Percentiles rank a stretch among this genome's conserved stretches.
Conservation (phyloP, 805 yeast genomes). For the Cyberlindnera japonica region DNA sequence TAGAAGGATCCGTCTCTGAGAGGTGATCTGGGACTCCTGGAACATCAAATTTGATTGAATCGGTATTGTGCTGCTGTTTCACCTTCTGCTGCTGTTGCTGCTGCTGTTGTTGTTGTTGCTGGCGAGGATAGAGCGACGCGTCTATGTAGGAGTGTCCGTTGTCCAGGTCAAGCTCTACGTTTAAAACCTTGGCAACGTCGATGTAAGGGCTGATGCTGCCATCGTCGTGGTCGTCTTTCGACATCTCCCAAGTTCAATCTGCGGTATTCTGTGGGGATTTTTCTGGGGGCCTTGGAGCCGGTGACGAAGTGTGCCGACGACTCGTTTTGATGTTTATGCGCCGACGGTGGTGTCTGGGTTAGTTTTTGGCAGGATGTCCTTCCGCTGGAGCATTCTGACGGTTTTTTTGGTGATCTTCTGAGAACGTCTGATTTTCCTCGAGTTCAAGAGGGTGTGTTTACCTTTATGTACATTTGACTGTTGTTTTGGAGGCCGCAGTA, state of each 20-base stretch:
- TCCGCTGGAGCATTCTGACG: not conserved
- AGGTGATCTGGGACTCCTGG: conserved; percentile 25
- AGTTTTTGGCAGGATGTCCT: not conserved
- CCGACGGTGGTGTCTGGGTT: not conserved
- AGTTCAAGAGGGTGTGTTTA: too few relatives aligned
- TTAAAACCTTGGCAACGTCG: conserved; percentile 9
- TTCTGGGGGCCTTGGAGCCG: not conserved
- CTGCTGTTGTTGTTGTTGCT: conserved; percentile 1
- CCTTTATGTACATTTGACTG: too few relatives aligned
- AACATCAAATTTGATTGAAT: conserved; percentile 11
- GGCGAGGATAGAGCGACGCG: conserved; percentile 1
- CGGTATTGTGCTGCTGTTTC: not conserved
- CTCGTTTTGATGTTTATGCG: not conserved
- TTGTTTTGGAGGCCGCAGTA: too few relatives aligned
- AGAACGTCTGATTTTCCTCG: not conserved
- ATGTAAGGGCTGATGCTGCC: conserved; percentile 3
- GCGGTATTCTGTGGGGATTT: not conserved
- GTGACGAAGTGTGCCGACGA: not conserved
- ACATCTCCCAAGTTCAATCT: too few relatives aligned
- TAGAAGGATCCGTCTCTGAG: conserved; percentile 32
- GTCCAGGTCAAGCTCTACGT: conserved; percentile 6
- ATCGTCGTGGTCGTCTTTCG: conserved; percentile 1
- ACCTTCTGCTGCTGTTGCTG: conserved; percentile 1
- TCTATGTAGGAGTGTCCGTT: conserved; percentile 10
- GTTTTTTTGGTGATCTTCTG: not conserved